Evolutionary conservation across 805 yeast species (phyloP).

Genomic region (Wickerhamiella dianesei): DNA sequence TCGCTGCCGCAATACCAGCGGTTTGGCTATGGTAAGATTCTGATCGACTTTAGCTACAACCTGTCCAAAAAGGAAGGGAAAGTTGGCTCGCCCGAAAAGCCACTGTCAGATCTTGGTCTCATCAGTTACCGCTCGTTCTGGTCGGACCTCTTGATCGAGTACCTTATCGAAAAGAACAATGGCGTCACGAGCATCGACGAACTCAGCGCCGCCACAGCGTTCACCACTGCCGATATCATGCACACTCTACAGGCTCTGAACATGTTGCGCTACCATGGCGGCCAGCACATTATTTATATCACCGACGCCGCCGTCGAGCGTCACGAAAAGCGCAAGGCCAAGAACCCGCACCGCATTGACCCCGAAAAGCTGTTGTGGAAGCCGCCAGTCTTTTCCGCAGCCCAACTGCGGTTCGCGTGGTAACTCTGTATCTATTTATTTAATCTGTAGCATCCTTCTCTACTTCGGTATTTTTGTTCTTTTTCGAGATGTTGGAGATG

Average conservation of each 20-base stretch:
- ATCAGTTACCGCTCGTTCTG: conserved; percentile 90
- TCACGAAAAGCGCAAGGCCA: conserved; percentile 56
- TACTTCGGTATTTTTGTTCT: no score
- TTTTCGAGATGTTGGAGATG: no score
- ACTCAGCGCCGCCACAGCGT: conserved; percentile 68
- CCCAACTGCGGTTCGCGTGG: conserved; percentile 62
- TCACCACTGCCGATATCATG: conserved; percentile 91
- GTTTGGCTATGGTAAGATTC: conserved; percentile 80
- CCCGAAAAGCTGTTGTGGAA: conserved; percentile 70
- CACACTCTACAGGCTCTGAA: conserved; percentile 87
- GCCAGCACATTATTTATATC: conserved; percentile 80
- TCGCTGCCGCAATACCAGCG: conserved; percentile 95
- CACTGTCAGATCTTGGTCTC: conserved; percentile 86
- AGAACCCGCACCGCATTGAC: conserved; percentile 63
- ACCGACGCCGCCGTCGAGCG: conserved; percentile 70
- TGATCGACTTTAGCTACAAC: conserved; percentile 89
- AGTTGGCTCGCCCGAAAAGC: conserved; percentile 95
- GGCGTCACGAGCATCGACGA: conserved; percentile 72
- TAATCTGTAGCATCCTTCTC: no score
- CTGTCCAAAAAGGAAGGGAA: conserved; percentile 78
- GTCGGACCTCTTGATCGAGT: conserved; percentile 75
- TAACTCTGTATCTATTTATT: background rate
- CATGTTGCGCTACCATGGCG: conserved; percentile 82
- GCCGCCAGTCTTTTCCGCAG: conserved; percentile 89
- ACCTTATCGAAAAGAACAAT: conserved; percentile 50